phyloP scores from a whole-genome alignment of 768 basidiomycete species.

The Cystofilobasidium macerans region DNA sequence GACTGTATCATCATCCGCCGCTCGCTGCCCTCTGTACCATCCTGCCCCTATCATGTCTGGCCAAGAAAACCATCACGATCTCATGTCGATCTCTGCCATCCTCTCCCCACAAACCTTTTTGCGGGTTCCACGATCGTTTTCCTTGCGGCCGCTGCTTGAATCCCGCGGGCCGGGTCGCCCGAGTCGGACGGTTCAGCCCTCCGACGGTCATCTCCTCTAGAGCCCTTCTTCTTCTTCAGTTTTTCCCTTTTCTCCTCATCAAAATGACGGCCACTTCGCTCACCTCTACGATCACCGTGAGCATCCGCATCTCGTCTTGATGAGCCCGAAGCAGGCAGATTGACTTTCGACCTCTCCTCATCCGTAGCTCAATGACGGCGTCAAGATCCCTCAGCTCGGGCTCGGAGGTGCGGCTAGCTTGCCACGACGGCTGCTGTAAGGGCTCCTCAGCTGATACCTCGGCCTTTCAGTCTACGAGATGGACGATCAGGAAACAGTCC shows the following conservation, averaged over 20 bases:
- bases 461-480: slow-evolving; percentile 48
- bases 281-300: slow-evolving; percentile 1
- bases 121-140: too few relatives aligned
- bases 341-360: not conserved
- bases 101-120: too few relatives aligned
- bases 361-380: slow-evolving; percentile 46
- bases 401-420: slow-evolving; percentile 41
- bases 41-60: too few relatives aligned
- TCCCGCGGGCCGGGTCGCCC: too few relatives aligned
- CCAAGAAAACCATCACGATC: too few relatives aligned
- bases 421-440: not conserved
- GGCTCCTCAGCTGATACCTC: not conserved
- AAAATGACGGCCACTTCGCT: not conserved
- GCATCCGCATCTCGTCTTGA: not conserved
- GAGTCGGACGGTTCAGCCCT: too few relatives aligned
- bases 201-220: not conserved
- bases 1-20: too few relatives aligned
- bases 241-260: slow-evolving; percentile 2
- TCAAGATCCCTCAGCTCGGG: slow-evolving; percentile 51
- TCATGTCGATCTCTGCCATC: too few relatives aligned
- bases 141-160: too few relatives aligned
- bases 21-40: too few relatives aligned
- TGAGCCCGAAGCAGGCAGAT: not conserved
- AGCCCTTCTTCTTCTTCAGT: too few relatives aligned
- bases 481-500: slow-evolving; percentile 49